These are phyloP conservation scores for Madurella fahalii DNA, from an alignment of 2,329 filamentous ascomycete genomes.

Conservation along the genomic window DNA sequence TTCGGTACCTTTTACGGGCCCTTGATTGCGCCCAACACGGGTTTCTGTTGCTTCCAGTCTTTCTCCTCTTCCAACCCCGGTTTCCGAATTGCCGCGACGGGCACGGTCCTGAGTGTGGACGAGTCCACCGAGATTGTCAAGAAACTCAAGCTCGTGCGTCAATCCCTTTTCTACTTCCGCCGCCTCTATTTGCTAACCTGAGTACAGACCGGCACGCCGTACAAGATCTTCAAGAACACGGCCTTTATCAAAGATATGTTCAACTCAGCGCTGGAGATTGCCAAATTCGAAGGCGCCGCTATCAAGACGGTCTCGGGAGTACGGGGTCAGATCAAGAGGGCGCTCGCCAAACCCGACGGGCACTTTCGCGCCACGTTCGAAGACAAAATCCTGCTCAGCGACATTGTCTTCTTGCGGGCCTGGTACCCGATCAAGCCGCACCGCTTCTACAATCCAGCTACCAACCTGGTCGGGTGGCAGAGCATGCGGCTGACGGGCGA, in stretches of 20 bases:
- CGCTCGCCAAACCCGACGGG: slow-evolving; percentile 87
- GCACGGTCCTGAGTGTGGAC: slow-evolving; percentile 89
- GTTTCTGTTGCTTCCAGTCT: slow-evolving; percentile 89
- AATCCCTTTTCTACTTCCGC: not conserved
- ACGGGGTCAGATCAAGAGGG: slow-evolving; percentile 94
- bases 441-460: slow-evolving; percentile 94
- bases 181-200: slow-evolving; percentile 3
- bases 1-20: slow-evolving; percentile 95
- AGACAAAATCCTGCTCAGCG: slow-evolving; percentile 94
- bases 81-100: slow-evolving; percentile 91
- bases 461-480: slow-evolving; percentile 88
- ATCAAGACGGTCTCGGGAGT: slow-evolving; percentile 96
- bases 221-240: slow-evolving; percentile 99
- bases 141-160: slow-evolving; percentile 76
- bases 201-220: slow-evolving; percentile 68
- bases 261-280: slow-evolving; percentile 84
- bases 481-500: slow-evolving; percentile 93
- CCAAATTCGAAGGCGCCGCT: slow-evolving; percentile 94
- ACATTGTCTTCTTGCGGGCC: slow-evolving; percentile 91
- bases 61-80: slow-evolving; percentile 80
- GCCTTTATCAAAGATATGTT: slow-evolving; percentile 99
- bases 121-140: slow-evolving; percentile 97
- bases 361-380: slow-evolving; percentile 97
- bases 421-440: slow-evolving; percentile 97
- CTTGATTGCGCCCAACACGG: slow-evolving; percentile 90